phyloP scores from a whole-genome alignment of 441 rosid genomes.

The Aquilaria agallochum region DNA sequence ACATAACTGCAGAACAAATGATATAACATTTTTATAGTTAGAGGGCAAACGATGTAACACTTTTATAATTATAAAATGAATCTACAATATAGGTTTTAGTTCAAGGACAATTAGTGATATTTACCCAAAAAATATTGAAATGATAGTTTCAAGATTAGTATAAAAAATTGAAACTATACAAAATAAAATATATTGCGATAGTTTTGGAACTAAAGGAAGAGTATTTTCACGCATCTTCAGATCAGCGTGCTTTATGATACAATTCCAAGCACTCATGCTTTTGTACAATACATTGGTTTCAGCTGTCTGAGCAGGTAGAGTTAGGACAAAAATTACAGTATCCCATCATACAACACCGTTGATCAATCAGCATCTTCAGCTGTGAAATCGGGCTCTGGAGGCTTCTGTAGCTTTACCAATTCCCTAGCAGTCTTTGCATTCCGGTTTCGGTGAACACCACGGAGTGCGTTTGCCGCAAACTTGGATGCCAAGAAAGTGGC shows the following conservation, averaged over 20 bases:
- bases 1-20: too few relatives aligned
- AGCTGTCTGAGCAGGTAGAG: constrained; percentile 1
- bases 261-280: constrained; percentile 7
- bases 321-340: constrained; percentile 1
- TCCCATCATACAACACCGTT: background rate
- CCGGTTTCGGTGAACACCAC: constrained; percentile 75
- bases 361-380: constrained; percentile 76
- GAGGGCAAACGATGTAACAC: too few relatives aligned
- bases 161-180: too few relatives aligned
- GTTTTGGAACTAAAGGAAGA: too few relatives aligned
- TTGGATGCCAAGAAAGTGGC: constrained; percentile 92
- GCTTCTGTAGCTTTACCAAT: constrained; percentile 77
- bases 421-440: constrained; percentile 68
- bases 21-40: too few relatives aligned
- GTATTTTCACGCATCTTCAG: background rate
- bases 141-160: too few relatives aligned
- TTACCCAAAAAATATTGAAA: too few relatives aligned
- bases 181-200: too few relatives aligned
- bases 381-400: constrained; percentile 89
- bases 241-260: constrained; percentile 10
- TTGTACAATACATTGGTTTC: constrained; percentile 8
- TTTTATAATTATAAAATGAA: too few relatives aligned
- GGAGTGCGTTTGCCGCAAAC: constrained; percentile 92
- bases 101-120: too few relatives aligned
- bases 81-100: too few relatives aligned